A percentile compares a stretch with the other conserved stretches of the same genome.
These are phyloP conservation scores for Rhodotorula graminis DNA, from an alignment of 768 basidiomycete species.

Conservation along the genomic window DNA sequence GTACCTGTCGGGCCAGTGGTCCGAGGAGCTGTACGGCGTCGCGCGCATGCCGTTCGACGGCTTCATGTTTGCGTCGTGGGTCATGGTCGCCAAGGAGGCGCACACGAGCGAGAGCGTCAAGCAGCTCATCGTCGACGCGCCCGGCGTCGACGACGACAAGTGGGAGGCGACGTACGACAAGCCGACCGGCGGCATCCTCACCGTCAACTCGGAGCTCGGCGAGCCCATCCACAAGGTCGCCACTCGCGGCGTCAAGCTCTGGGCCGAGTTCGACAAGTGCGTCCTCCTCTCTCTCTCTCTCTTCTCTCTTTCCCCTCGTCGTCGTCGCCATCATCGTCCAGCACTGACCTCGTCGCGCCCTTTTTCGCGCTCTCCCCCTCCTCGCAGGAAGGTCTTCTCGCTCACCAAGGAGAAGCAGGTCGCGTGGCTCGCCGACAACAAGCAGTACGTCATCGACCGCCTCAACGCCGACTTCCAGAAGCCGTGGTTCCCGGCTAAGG, in stretches of 20 bases:
- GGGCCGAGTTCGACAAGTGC: constrained; percentile 95
- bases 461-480: constrained; percentile 94
- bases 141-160: constrained; percentile 80
- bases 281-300: not conserved
- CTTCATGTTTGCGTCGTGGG: constrained; percentile 89
- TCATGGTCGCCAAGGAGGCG: constrained; percentile 98
- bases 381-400: constrained; percentile 68
- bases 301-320: not conserved
- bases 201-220: constrained; percentile 85
- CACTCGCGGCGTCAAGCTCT: constrained; percentile 90
- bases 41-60: constrained; percentile 99
- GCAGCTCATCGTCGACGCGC: constrained; percentile 87
- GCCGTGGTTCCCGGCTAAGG: constrained; percentile 87
- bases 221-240: constrained; percentile 99
- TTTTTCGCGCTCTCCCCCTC: not conserved
- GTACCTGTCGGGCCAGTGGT: constrained; percentile 95
- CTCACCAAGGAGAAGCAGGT: constrained; percentile 91
- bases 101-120: constrained; percentile 93
- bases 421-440: constrained; percentile 78
- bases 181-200: constrained; percentile 91
- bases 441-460: constrained; percentile 81
- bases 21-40: constrained; percentile 66
- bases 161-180: constrained; percentile 95
- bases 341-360: not conserved
- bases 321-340: too few species aligned